A percentile compares a stretch with the other conserved stretches of the same genome.
Conservation (phyloP, 257 asterid species). For the Przewalskia tangutica region DNA sequence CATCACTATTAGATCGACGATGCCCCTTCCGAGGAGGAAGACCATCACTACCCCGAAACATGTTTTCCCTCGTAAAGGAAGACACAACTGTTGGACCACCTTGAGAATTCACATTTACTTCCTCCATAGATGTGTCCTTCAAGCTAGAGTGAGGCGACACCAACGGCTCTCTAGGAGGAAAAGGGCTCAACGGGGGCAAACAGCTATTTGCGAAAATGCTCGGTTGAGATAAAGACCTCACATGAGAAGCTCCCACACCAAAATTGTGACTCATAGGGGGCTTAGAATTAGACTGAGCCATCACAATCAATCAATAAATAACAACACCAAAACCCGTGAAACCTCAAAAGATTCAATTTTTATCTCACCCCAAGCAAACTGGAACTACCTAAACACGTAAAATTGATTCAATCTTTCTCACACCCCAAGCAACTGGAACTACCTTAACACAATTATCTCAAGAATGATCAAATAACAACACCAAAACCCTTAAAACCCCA, state of each 20-base stretch:
- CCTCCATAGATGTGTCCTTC: constrained; percentile 56
- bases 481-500: not conserved
- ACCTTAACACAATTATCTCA: not conserved
- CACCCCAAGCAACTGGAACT: no score
- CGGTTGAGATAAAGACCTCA: constrained; percentile 57
- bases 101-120: constrained; percentile 46
- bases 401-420: no score
- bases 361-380: not conserved
- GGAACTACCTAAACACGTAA: not conserved
- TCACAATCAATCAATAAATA: constrained; percentile 10
- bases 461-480: not conserved
- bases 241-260: constrained; percentile 34
- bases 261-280: constrained; percentile 29
- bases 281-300: constrained; percentile 65
- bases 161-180: constrained; percentile 54
- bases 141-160: not conserved
- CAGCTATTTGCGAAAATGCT: constrained; percentile 35
- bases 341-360: not conserved
- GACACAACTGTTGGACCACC: constrained; percentile 23
- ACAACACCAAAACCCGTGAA: not conserved
- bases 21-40: constrained; percentile 75
- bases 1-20: constrained; percentile 74
- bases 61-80: constrained; percentile 22
- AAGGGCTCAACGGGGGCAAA: constrained; percentile 86
- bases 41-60: constrained; percentile 30